Base-by-base conservation (phyloP, 2,329 filamentous ascomycete genomes). In the Ophiostoma quercus region DNA sequence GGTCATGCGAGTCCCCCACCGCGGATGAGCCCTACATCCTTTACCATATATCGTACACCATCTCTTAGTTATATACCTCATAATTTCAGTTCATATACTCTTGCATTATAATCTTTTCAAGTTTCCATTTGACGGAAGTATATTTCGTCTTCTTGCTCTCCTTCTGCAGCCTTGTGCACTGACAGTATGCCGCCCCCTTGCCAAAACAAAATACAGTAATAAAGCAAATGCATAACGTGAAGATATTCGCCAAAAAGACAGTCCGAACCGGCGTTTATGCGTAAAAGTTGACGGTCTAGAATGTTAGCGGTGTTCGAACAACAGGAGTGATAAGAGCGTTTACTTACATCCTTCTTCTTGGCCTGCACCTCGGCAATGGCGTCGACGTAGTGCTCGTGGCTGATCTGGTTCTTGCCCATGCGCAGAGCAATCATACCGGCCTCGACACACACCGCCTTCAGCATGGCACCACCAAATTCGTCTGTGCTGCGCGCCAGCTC, bases 371-470 rank as follows among this genome's bases (percentile, higher is more conserved):
- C 95, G 51, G 93, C 87, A 79, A 99, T 98, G 72, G 95, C 95
- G 84, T 99, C 95, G 67, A 99, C 95, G 78, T 98, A 99, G 81
- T 99, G 92, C 83, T 99, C 95, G 79, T 99, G 95, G 71, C 91
- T 91, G 77, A 99, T 95, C 86, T 97, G 97, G 82, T 90, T 93
- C 85, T 96, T 94, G 72, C 95, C 95, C 79, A 90, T 92, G 75
- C 95, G 88, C 77, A 99, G 84, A 37, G 95, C 95, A 82, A 99
- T 99, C 95, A 99, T 99, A 78, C 95, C 95, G 68, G 95, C 95
- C 83, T 99, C 95, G 34, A 99, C 95, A 79, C 95, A 99, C 29
- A 99, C 95, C 62, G 95, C 95, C 86, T 99, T 99, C 75, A 99
- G 83, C 88, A 96, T 94, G 72, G 95, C 95, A 78, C 95, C 95